A percentile compares a stretch with the other conserved stretches of the same genome.
phyloP scores from a whole-genome alignment of 2,329 filamentous ascomycete species.

The Chaetomium sp. region DNA sequence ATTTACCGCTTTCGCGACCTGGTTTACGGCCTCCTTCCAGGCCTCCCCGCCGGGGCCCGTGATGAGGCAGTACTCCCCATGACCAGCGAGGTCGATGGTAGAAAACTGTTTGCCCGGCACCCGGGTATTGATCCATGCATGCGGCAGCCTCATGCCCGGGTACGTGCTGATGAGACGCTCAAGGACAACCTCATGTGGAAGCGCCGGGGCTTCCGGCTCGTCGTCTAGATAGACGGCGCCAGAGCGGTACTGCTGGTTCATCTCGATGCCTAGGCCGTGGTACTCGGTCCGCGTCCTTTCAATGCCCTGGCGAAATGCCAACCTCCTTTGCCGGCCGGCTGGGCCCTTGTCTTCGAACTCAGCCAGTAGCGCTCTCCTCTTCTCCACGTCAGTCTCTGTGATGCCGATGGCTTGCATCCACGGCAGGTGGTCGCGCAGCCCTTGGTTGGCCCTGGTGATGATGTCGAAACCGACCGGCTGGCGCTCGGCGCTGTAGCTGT shows the following conservation, averaged over 20 bases:
- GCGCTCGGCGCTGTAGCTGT: slow-evolving; percentile 50
- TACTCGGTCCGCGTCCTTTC: slow-evolving; percentile 51
- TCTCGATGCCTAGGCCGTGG: slow-evolving; percentile 59
- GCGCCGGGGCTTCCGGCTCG: slow-evolving; percentile 38
- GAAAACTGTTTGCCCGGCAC: slow-evolving; percentile 52
- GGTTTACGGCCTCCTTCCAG: slow-evolving; percentile 55
- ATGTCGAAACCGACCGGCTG: slow-evolving; percentile 54
- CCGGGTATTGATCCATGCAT: slow-evolving; percentile 61
- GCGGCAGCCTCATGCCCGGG: slow-evolving; percentile 61
- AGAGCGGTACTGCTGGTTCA: slow-evolving; percentile 58
- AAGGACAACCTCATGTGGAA: slow-evolving; percentile 45
- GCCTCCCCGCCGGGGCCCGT: slow-evolving; percentile 57
- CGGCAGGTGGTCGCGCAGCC: slow-evolving; percentile 53
- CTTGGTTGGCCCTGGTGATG: slow-evolving; percentile 59
- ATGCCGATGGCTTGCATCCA: slow-evolving; percentile 52
- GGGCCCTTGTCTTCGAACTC: slow-evolving; percentile 45
- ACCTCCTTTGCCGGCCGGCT: slow-evolving; percentile 44
- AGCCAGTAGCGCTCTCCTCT: slow-evolving; percentile 43
- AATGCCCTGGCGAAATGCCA: slow-evolving; percentile 46
- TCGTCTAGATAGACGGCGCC: slow-evolving; percentile 49
- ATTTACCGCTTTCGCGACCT: slow-evolving; percentile 44
- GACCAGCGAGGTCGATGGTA: slow-evolving; percentile 62
- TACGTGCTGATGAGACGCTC: slow-evolving; percentile 54
- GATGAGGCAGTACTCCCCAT: slow-evolving; percentile 54
- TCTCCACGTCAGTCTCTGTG: slow-evolving; percentile 42